Base-by-base conservation (phyloP, 805 yeast species). In the Candida succiphila region DNA sequence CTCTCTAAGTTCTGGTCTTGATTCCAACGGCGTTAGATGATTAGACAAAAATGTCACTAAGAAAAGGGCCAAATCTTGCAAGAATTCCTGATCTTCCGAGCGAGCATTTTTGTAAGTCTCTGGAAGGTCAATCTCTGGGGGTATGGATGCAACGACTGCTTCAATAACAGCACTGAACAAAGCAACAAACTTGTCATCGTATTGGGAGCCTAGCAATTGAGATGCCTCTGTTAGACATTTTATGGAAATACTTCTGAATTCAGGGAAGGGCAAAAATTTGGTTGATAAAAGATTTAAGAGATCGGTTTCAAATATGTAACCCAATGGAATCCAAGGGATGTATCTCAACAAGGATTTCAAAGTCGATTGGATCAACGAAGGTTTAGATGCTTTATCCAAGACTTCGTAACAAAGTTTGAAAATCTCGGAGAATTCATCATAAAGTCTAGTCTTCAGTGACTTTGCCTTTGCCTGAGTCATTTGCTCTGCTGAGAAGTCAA, bases 381-480 rank as follows among this genome's bases (percentile, higher is more conserved):
- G 79, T 46, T 84, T 80, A n/a, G 75, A 65, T 5, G 95, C 86
- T 51, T 83, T 86, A 52, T 87, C 95, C 48, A 92, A 69, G 6
- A 92, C 94, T 60, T 89, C 95, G 55, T 74, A 86, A 62, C 99
- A 92, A 38, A 94, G 70, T 52, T 82, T 83, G 64, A 87, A 92
- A 47, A 92, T 88, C 54, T 85, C 94, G 45, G 87, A 83, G 50
- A 92, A 92, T 58, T 92, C 97, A 35, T 79, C 78, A 44, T 83
- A 71, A 84, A 92, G 78, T 46, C 86, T 82, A 31, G 72, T 65
- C 57, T 86, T 92, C 54, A 92, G 72, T 39, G 75, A 73, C 48
- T 78, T 73, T 5, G 95, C 84, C 60, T 89, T 89, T 5, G 95
- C 95, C 59, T 86, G 96, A 29, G 99, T 92, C 84, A 92, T 79